phyloP scores from a whole-genome alignment of 75 land plant genomes.

The Adiantum capillusveneris region DNA sequence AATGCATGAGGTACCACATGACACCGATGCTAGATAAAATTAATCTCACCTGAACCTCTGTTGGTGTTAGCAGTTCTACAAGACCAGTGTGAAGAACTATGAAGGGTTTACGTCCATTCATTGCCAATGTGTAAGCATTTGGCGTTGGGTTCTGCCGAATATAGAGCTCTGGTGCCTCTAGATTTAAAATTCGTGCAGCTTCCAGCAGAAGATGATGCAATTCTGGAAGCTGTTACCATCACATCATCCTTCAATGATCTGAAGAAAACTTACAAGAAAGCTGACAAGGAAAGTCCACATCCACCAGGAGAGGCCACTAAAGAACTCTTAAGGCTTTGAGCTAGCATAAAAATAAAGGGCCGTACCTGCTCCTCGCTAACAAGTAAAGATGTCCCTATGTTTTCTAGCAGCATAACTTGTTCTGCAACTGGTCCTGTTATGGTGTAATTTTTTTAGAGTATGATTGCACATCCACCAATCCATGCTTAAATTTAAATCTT shows the following conservation, averaged over 20 bases:
- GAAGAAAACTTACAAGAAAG: too few relatives aligned
- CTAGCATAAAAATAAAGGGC: too few relatives aligned
- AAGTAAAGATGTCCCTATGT: slow-evolving; percentile 74
- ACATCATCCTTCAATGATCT: background rate
- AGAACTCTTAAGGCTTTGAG: too few relatives aligned
- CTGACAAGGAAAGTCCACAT: too few relatives aligned
- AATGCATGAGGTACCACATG: too few relatives aligned
- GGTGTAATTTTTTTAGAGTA: background rate
- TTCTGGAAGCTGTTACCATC: slow-evolving; percentile 50
- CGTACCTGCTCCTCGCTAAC: slow-evolving; percentile 76
- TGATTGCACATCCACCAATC: background rate
- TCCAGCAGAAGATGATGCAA: slow-evolving; percentile 58
- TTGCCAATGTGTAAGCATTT: slow-evolving; percentile 84
- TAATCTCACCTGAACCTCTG: slow-evolving; percentile 62
- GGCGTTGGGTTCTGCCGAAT: slow-evolving; percentile 78
- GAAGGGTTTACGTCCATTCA: slow-evolving; percentile 79
- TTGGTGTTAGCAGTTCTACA: slow-evolving; percentile 71
- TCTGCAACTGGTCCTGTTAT: slow-evolving; percentile 64
- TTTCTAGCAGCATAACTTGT: slow-evolving; percentile 87
- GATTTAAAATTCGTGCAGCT: slow-evolving; percentile 55
- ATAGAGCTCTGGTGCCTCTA: slow-evolving; percentile 74
- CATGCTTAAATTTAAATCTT: background rate
- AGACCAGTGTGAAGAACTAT: slow-evolving; percentile 81
- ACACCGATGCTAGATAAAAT: too few relatives aligned
- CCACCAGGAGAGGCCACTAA: too few relatives aligned